phyloP scores from a whole-genome alignment of 345 rosid species.

The Rhodamnia argentea region DNA sequence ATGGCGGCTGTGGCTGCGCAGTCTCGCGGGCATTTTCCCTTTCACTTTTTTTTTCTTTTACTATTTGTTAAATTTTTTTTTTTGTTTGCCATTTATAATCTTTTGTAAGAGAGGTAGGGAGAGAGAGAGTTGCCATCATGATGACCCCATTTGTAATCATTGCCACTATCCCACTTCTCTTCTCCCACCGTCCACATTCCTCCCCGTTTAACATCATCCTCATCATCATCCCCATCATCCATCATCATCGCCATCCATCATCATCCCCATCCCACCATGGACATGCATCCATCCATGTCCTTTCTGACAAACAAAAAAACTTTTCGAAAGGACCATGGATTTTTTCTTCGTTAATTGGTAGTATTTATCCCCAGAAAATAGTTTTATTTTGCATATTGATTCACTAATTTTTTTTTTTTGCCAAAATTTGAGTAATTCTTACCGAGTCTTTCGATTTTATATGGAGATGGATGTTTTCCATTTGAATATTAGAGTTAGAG shows the following conservation, averaged over 20 bases:
- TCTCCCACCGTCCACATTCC: neutral
- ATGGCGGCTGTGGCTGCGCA: constrained; percentile 78
- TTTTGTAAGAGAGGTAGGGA: neutral
- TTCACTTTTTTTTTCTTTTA: neutral
- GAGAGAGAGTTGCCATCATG: constrained; percentile 9
- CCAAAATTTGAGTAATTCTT: neutral
- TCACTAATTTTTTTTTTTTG: too few relatives aligned
- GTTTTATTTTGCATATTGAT: neutral
- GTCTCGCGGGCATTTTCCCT: constrained; percentile 4
- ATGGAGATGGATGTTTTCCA: neutral
- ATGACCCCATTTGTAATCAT: constrained; percentile 41
- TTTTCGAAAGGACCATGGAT: neutral
- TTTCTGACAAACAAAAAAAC: neutral
- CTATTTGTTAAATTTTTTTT: neutral
- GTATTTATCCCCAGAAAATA: neutral
- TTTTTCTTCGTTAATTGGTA: neutral
- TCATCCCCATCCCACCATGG: neutral
- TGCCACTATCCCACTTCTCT: neutral
- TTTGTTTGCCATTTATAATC: neutral
- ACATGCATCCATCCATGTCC: neutral
- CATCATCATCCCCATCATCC: neutral
- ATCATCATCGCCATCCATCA: neutral
- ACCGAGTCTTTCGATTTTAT: neutral
- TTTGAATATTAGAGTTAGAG: neutral
- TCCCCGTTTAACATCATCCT: neutral